phyloP scores from a whole-genome alignment of 2,329 filamentous ascomycete species.

The Balansia obtecta region DNA sequence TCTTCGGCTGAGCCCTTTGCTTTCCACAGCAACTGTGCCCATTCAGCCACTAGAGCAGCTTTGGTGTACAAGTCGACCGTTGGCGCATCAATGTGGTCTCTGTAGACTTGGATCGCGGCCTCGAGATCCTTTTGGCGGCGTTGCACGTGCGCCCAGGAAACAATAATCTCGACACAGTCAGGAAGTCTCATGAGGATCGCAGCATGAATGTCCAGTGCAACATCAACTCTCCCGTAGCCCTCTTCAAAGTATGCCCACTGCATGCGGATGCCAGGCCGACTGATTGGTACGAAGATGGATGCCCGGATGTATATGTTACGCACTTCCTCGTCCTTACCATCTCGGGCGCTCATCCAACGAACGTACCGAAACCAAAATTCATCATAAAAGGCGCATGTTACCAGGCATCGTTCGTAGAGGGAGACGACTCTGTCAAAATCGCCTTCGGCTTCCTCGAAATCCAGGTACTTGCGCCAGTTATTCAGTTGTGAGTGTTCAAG shows the following conservation, averaged over 20 bases:
- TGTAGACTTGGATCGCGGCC: constrained; percentile 72
- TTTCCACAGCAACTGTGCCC: constrained; percentile 80
- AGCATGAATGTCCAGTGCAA: constrained; percentile 75
- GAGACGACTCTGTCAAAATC: constrained; percentile 64
- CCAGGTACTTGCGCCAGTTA: constrained; percentile 94
- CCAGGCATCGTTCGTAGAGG: constrained; percentile 85
- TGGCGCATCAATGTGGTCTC: constrained; percentile 63
- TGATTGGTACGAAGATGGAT: constrained; percentile 79
- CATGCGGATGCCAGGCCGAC: constrained; percentile 68
- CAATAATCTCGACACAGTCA: constrained; percentile 74
- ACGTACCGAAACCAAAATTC: constrained; percentile 98
- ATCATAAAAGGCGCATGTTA: constrained; percentile 88
- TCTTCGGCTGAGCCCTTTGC: constrained; percentile 69
- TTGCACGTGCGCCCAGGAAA: constrained; percentile 77
- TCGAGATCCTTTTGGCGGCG: constrained; percentile 75
- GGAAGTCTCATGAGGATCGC: constrained; percentile 67
- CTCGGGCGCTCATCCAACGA: constrained; percentile 78
- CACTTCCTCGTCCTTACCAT: constrained; percentile 75
- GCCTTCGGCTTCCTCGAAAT: constrained; percentile 84
- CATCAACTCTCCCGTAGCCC: constrained; percentile 59
- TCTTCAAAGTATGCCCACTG: constrained; percentile 96
- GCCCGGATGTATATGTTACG: constrained; percentile 87
- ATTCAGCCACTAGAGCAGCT: constrained; percentile 76
- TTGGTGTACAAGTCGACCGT: constrained; percentile 68
- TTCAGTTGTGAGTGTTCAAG: constrained; percentile 71